Evolutionary conservation across 2,329 filamentous ascomycete species (phyloP), one percentile per base, ranked within the genome.

Genomic region (Cadophora gregata): DNA sequence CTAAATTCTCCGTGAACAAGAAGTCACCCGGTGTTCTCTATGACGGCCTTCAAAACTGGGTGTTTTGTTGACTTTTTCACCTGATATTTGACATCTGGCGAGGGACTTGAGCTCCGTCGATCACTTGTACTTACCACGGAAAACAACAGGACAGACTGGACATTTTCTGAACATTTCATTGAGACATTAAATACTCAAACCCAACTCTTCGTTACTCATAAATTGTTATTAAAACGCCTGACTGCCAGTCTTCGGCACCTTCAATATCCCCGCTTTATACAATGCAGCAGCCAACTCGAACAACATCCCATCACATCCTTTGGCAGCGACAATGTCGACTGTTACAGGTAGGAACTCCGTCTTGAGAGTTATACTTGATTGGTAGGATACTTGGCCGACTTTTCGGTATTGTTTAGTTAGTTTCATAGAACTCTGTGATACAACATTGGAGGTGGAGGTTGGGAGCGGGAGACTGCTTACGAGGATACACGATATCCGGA

Each of bases 301-400:
- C 29, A 89, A 71, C 78, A 89, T 80, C 0, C 85, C 84, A 76
- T 90, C 88, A 68, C 88, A 90, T 0, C 87, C 86, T 69, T 82
- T 84, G 0, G 85, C 84, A 0, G 81, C 86, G 77, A 89, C 77
- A 24, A 89, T 78, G 67, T 86, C 81, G 0, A 88, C 81, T 0
- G 84, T 83, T 0, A 90, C 86, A 0, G 87, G 88, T 38, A 89
- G 74, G 55, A 80, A 79, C 73, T 86, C 84, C 0, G 78, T 77
- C 64, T 84, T 80, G 0, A 78, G 68, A 0, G 83, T 85, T n/a
- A 85, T 79, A 3, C 78, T 81, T 8, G 80, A 82, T 56, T 79
- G 78, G 63, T 84, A 84, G 10, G 78, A 71, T 19, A 79, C 79
- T 71, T 76, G 73, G 1, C 74, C 74, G 33, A 72, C 70, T 71